Evolutionary conservation across 2,329 filamentous ascomycete species (phyloP), one percentile per base, ranked within the genome.

Genomic region (Penicillium rolfsii): DNA sequence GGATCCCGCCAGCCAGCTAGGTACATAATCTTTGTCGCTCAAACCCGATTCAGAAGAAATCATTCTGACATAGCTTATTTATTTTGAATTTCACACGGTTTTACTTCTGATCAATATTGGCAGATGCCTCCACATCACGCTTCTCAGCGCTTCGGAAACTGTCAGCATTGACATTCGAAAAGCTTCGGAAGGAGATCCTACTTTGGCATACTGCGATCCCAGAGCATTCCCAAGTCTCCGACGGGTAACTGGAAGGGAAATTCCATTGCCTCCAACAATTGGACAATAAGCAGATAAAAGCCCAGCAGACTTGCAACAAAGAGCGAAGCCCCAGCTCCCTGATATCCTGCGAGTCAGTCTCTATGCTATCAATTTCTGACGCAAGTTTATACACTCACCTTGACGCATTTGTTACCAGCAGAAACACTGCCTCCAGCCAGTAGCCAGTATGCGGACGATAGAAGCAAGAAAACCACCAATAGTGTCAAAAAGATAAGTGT

Each of bases 401-500:
- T 67, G 2, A 73, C 63, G 4, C 79, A 60, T 35, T 70, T 72
- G 12, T 61, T 57, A 4, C 78, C 76, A 19, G 65, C 61, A 0
- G 52, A 62, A 0, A 68, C 64, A 30, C 79, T 74, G 0, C 70
- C 77, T 19, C 76, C 65, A 3, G 86, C 86, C 8, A 82, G 68
- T 19, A 84, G 74, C 81, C 84, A 89, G 74, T 87, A 90, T 0
- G 82, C 82, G 2, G 81, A 87, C 0, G 88, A 82, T 35, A 91
- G 79, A 28, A 87, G 77, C 12, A 75, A 72, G 70, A 92, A 90
- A 2, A 82, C 79, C 12, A 86, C 70, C 19, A 84, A 74, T n/a
- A 92, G 82, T 1, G 80, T 80, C 61, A 87, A 70, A 79, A 92
- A 92, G 74, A 93, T 89, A 58, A 86, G 66, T 66, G 90, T 83